Conservation (phyloP, 441 rosid species). For the Pelargonium myrrhifolium region DNA sequence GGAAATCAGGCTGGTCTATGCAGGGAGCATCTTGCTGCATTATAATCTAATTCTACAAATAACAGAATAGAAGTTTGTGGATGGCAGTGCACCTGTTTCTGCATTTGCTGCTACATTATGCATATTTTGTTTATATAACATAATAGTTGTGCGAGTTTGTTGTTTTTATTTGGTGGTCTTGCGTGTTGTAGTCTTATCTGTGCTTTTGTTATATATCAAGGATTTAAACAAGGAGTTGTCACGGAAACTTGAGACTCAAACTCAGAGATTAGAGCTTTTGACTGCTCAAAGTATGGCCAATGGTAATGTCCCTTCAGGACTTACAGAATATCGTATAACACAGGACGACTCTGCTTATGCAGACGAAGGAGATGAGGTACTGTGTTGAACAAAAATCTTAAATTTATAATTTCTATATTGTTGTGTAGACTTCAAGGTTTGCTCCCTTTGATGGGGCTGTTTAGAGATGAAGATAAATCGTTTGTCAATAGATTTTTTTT, state of each 20-base stretch:
- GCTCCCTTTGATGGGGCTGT: too few species aligned
- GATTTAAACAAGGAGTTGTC: slow-evolving; percentile 77
- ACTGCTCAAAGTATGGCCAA: slow-evolving; percentile 71
- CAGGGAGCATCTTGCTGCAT: too few species aligned
- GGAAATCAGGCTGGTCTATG: too few species aligned
- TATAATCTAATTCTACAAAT: too few species aligned
- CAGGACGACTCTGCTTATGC: slow-evolving; percentile 64
- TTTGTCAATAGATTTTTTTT: background rate
- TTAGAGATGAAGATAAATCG: too few species aligned
- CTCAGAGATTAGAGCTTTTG: slow-evolving; percentile 87
- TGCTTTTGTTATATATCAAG: slow-evolving; percentile 35
- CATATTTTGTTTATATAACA: too few species aligned
- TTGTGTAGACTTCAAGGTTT: too few species aligned
- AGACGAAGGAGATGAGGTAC: slow-evolving; percentile 98
- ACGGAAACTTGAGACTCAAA: slow-evolving; percentile 77
- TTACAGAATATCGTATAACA: slow-evolving; percentile 35
- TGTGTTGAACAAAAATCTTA: background rate
- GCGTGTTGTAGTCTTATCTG: background rate
- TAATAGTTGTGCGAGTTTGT: background rate
- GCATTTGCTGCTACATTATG: too few species aligned
- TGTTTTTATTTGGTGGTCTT: background rate
- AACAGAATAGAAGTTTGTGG: too few species aligned
- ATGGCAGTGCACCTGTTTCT: too few species aligned
- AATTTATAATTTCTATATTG: too few species aligned
- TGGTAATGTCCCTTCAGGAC: slow-evolving; percentile 44